Conservation (phyloP, 1,139 yeast species). For the Blastobotrys raffinosifermentans region DNA sequence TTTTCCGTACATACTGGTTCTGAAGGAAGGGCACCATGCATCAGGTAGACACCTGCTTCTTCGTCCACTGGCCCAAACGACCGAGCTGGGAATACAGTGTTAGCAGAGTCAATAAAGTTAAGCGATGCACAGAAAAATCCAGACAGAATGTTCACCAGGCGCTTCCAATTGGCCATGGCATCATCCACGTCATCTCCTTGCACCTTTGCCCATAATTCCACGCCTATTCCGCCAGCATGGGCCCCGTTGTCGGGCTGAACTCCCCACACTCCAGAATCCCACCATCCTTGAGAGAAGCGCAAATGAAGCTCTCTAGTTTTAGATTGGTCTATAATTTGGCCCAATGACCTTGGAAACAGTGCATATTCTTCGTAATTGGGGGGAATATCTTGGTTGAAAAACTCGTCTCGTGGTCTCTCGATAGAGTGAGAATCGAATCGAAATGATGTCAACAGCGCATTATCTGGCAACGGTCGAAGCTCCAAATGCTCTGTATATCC, state of each 20-base stretch:
- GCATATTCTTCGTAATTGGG: constrained; percentile 50
- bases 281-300: constrained; percentile 90
- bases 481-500: constrained; percentile 52
- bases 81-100: constrained; percentile 65
- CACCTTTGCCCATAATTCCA: constrained; percentile 83
- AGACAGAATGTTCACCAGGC: constrained; percentile 67
- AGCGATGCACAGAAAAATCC: constrained; percentile 95
- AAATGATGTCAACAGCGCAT: constrained; percentile 62
- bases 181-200: constrained; percentile 53
- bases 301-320: constrained; percentile 71
- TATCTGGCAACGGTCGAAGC: constrained; percentile 65
- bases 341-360: constrained; percentile 73
- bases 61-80: constrained; percentile 34
- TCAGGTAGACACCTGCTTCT: constrained; percentile 39
- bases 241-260: constrained; percentile 65
- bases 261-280: constrained; percentile 93
- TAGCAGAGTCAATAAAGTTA: constrained; percentile 75
- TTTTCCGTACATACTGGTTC: constrained; percentile 98
- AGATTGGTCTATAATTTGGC: constrained; percentile 66
- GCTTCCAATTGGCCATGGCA: constrained; percentile 64
- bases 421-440: constrained; percentile 59
- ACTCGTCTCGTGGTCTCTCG: constrained; percentile 30
- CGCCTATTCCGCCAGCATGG: constrained; percentile 89
- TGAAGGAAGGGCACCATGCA: constrained; percentile 86
- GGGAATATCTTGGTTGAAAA: constrained; percentile 22